A percentile compares a stretch with the other conserved stretches of the same genome.
phyloP scores from a whole-genome alignment of 2,329 filamentous ascomycete species.

The Colletotrichum sansevieriae region DNA sequence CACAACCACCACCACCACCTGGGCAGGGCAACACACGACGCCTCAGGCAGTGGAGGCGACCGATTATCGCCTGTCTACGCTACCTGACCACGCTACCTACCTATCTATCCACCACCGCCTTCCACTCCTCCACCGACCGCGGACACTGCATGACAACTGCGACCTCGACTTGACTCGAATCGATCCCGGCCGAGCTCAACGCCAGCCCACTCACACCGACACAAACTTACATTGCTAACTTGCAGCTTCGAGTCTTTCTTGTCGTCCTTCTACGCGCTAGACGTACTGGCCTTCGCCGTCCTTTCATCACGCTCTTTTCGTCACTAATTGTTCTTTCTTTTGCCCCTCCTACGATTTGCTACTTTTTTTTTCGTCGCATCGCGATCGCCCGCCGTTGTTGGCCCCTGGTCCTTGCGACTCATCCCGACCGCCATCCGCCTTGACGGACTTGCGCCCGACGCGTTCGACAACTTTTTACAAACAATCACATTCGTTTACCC shows the following conservation, averaged over 20 bases:
- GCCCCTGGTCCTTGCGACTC: conserved; percentile 12
- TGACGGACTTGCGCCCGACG: conserved; percentile 19
- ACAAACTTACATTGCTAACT: conserved; percentile 27
- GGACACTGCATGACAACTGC: conserved; percentile 8
- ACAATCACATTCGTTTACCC: conserved; percentile 30
- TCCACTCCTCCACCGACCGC: conserved; percentile 22
- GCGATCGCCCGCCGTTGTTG: conserved; percentile 2
- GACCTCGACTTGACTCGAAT: conserved; percentile 4
- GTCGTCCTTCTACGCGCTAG: conserved; percentile 32
- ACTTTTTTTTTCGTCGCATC: conserved; percentile 16
- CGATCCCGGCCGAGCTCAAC: conserved; percentile 37
- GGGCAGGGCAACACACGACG: neutral
- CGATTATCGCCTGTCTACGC: conserved; percentile 2
- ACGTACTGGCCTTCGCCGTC: conserved; percentile 34
- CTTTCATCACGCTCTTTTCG: conserved; percentile 38
- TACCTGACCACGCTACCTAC: neutral
- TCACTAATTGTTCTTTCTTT: conserved; percentile 19
- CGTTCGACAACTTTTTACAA: conserved; percentile 16
- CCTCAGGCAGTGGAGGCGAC: neutral
- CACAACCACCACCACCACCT: neutral
- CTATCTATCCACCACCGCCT: conserved; percentile 3
- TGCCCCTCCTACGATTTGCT: conserved; percentile 6
- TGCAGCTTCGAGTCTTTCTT: conserved; percentile 28
- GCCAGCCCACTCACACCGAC: conserved; percentile 42
- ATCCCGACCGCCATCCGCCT: conserved; percentile 27